Conservation (phyloP, 176 grass and related monocot genomes). For the Aegilops speltoides region DNA sequence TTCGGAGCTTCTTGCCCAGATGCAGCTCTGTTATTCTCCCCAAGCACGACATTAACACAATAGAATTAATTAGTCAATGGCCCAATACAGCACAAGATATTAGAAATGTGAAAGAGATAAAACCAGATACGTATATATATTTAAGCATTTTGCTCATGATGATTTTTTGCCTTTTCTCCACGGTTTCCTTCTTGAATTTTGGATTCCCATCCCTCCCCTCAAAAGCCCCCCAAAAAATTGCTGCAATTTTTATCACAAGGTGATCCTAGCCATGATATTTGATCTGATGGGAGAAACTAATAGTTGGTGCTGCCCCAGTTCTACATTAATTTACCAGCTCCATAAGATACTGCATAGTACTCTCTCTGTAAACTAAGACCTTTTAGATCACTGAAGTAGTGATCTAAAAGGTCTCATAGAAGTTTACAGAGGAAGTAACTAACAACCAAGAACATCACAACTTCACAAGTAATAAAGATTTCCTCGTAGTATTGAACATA, state of each 20-base stretch:
- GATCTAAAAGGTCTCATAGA: too few species aligned
- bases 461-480: not conserved
- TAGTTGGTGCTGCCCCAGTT: conserved; percentile 10
- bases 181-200: not conserved
- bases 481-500: not conserved
- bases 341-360: not conserved
- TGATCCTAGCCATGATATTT: not conserved
- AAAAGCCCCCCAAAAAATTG: not conserved
- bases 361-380: too few species aligned
- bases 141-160: not conserved
- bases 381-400: too few species aligned
- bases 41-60: conserved; percentile 23
- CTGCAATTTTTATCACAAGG: conserved; percentile 5
- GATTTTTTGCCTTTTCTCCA: conserved; percentile 1
- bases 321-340: conserved; percentile 15
- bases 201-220: not conserved
- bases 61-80: not conserved
- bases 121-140: not conserved
- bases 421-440: not conserved
- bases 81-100: conserved; percentile 17
- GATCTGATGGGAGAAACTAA: conserved; percentile 3
- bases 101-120: conserved; percentile 13
- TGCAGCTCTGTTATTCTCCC: conserved; percentile 66
- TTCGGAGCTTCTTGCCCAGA: conserved; percentile 65
- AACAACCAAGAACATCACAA: conserved; percentile 20